Percentiles rank a stretch among this genome's conserved stretches.
Conservation (phyloP, 306 rosid genomes). For the Spatholobus suberectus region DNA sequence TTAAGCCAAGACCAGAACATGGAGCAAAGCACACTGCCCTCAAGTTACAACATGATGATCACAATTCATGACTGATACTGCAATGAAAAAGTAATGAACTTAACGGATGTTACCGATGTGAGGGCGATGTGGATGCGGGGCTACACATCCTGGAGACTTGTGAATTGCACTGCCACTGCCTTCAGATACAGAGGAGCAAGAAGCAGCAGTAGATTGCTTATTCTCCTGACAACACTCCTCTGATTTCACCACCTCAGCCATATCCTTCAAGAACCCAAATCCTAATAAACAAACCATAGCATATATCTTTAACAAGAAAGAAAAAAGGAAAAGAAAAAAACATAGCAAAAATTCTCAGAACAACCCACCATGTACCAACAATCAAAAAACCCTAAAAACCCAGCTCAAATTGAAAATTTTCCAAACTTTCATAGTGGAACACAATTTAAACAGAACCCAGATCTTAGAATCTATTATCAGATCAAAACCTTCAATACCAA, state of each 20-base stretch:
- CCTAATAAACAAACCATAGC: slow-evolving; percentile 44
- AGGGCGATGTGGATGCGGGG: slow-evolving; percentile 71
- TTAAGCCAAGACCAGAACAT: slow-evolving; percentile 3
- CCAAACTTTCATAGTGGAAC: slow-evolving; percentile 44
- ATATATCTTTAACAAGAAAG: slow-evolving; percentile 26
- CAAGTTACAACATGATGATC: neutral
- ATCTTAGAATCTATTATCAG: slow-evolving; percentile 66
- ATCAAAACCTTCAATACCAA: slow-evolving; percentile 48
- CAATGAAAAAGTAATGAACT: slow-evolving; percentile 33
- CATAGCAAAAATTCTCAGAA: slow-evolving; percentile 32
- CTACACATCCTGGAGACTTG: slow-evolving; percentile 76
- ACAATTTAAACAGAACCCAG: slow-evolving; percentile 58
- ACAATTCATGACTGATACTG: slow-evolving; percentile 22
- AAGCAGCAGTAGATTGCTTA: slow-evolving; percentile 83
- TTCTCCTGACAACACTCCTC: slow-evolving; percentile 93
- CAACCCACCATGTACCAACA: slow-evolving; percentile 31
- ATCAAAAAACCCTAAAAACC: slow-evolving; percentile 49
- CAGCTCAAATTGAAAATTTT: slow-evolving; percentile 36
- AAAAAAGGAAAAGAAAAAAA: slow-evolving; percentile 23
- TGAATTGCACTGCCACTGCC: slow-evolving; percentile 71
- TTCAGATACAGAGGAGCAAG: slow-evolving; percentile 86
- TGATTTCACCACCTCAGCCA: slow-evolving; percentile 63
- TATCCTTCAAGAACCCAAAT: slow-evolving; percentile 61
- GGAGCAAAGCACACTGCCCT: neutral
- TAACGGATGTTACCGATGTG: slow-evolving; percentile 64